Evolutionary conservation across 805 yeast species (phyloP).

Genomic region (Candida glaebosa): DNA sequence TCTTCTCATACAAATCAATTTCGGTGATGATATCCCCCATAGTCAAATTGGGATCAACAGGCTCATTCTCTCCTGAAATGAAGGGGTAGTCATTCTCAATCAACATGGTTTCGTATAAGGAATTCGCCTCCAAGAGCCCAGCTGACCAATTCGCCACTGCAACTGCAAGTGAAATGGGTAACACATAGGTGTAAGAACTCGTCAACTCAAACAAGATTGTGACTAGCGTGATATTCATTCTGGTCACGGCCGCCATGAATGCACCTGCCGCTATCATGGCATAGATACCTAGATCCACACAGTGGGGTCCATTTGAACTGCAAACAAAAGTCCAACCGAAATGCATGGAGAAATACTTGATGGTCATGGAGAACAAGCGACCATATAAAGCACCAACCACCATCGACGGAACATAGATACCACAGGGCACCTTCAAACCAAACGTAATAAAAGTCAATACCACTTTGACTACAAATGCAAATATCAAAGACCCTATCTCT

Average conservation of each 20-base stretch:
- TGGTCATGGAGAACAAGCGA: conserved; percentile 41
- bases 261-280: conserved; percentile 56
- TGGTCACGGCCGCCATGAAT: conserved; percentile 54
- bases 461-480: conserved; percentile 44
- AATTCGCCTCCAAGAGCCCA: conserved; percentile 45
- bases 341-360: conserved; percentile 35
- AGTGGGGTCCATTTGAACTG: conserved; percentile 8
- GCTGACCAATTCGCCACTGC: conserved; percentile 59
- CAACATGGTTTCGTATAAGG: conserved; percentile 49
- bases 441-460: conserved; percentile 50
- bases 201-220: conserved; percentile 53
- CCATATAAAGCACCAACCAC: conserved; percentile 61
- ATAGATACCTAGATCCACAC: conserved; percentile 49
- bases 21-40: conserved; percentile 35
- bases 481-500: conserved; percentile 29
- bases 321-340: conserved; percentile 4
- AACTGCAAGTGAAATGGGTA: conserved; percentile 54
- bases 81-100: conserved; percentile 51
- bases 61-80: conserved; percentile 40
- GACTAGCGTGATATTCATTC: conserved; percentile 53
- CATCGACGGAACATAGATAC: conserved; percentile 64
- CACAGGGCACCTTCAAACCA: conserved; percentile 58
- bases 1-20: conserved; percentile 14
- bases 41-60: conserved; percentile 25
- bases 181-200: conserved; percentile 52